These are phyloP conservation scores for Litsea cubeba DNA, from an alignment of 164 flowering plant genomes.

Conservation along the genomic window DNA sequence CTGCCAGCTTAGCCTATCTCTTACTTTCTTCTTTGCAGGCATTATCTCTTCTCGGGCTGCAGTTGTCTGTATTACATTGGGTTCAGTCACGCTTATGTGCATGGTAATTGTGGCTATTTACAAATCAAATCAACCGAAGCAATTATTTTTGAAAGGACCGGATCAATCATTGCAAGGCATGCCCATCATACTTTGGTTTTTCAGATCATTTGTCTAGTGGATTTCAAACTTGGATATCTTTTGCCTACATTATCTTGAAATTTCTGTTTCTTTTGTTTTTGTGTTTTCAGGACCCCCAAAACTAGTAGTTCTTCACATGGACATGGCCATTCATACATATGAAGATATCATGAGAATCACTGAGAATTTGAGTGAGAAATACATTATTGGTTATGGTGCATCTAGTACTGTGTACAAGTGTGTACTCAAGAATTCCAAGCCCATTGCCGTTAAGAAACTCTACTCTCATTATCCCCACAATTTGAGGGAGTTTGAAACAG, in stretches of 20 bases:
- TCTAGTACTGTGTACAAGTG: constrained; percentile 96
- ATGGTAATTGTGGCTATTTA: constrained; percentile 59
- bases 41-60: constrained; percentile 61
- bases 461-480: constrained; percentile 58
- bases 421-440: constrained; percentile 67
- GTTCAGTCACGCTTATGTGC: constrained; percentile 44
- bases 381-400: constrained; percentile 85
- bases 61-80: constrained; percentile 57
- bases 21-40: constrained; percentile 26
- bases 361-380: constrained; percentile 83
- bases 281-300: constrained; percentile 56
- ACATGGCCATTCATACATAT: constrained; percentile 77
- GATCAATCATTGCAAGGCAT: constrained; percentile 43
- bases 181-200: constrained; percentile 2
- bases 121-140: constrained; percentile 48
- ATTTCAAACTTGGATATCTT: background rate
- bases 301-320: constrained; percentile 87
- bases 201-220: background rate
- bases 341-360: constrained; percentile 90
- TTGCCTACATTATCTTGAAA: background rate
- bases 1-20: background rate
- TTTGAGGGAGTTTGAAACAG: constrained; percentile 77
- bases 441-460: constrained; percentile 83
- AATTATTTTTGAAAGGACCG: constrained; percentile 32
- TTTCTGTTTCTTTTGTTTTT: background rate